Percentiles rank a stretch among this genome's conserved stretches.
Conservation (phyloP, 257 asterid species). For the Capsicum rhomboideum region DNA sequence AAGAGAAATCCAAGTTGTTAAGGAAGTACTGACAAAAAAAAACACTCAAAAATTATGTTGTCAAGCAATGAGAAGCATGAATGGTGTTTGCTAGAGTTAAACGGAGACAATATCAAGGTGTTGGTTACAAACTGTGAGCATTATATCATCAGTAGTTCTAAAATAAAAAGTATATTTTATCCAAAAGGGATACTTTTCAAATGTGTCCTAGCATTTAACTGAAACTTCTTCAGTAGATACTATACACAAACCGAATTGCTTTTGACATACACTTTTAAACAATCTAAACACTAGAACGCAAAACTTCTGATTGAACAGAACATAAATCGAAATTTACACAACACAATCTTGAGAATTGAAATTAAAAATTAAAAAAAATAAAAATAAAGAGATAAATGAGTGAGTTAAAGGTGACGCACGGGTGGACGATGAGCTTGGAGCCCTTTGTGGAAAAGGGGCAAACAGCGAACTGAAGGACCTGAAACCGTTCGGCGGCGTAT, state of each 20-base stretch:
- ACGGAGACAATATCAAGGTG: background rate
- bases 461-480: slow-evolving; percentile 78
- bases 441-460: slow-evolving; percentile 69
- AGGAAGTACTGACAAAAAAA: background rate
- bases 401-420: slow-evolving; percentile 37
- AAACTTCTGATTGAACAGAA: background rate
- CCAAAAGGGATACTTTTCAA: background rate
- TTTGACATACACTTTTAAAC: background rate
- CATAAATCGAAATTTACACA: background rate
- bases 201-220: background rate
- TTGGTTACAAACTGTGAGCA: background rate
- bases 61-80: background rate
- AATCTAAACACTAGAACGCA: background rate
- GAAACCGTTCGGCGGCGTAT: slow-evolving; percentile 64
- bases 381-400: background rate
- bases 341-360: background rate
- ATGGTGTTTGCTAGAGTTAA: background rate
- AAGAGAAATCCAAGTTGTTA: background rate
- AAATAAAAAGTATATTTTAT: background rate
- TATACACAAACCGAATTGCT: background rate
- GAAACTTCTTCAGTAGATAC: background rate
- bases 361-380: background rate
- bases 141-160: background rate
- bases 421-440: slow-evolving; percentile 62
- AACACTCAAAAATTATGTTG: background rate